Base-by-base conservation (phyloP, 2,329 filamentous ascomycete genomes). In the Neocatenulostroma microsporum region DNA sequence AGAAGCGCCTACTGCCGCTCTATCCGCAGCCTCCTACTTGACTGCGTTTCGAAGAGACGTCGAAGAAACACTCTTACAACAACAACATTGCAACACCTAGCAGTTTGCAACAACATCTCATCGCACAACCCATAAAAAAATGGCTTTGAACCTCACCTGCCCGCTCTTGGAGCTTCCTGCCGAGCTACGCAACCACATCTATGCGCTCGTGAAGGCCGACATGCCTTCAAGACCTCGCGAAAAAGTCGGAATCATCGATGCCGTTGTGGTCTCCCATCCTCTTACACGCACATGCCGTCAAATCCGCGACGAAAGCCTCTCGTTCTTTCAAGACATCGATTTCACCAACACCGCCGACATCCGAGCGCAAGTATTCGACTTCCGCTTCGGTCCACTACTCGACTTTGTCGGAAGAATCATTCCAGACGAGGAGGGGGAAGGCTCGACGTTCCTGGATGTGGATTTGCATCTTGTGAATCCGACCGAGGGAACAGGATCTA, bases 301-400 rank as follows among this genome's bases (percentile, higher is more conserved):
- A n/a, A 24, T 24, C 23, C 23, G 23, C 23, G 9, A 24, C 9
- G 23, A 24, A n/a, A 9, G 9, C 8, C 23, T 24, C 9, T 8
- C 8, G 8, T 8, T 24, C 9, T 8, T 24, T n/a, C n/a, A n/a
- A 8, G 9, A n/a, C 23, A 8, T 24, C n/a, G 23, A 24, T 24
- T 24, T 8, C 23, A 24, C 23, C 23, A 24, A 8, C 9, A n/a
- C n/a, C 23, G 23, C 8, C n/a, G 23, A 8, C 23, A 24, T 24
- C 8, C 23, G n/a, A 24, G 23, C 23, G 9, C 36, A 50, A 36
- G 36, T 50, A 41, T 8, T 48, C 37, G 17, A 41, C 40, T 38
- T 50, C 47, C 3, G 4, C 12, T 3, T 27, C 21, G 15, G n/a
- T n/a, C n/a, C n/a, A n/a, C n/a, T n/a, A n/a, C n/a, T n/a, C n/a